These are phyloP conservation scores for Calonectria pseudoreteaudii DNA, from an alignment of 2,329 filamentous ascomycete genomes.

Conservation along the genomic window DNA sequence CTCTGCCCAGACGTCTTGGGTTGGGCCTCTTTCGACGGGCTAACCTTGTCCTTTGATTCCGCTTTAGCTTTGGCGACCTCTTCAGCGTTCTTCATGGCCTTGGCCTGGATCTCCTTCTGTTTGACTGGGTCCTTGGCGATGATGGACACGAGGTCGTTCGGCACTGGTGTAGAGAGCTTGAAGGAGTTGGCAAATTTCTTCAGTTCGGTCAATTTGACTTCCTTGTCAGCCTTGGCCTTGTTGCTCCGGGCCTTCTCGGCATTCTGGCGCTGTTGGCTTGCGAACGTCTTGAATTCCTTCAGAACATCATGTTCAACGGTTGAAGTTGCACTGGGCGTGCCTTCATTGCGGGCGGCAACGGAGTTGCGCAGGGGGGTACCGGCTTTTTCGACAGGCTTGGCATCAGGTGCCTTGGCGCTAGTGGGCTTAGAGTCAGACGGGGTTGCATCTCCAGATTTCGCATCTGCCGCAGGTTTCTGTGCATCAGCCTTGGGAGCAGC, in stretches of 20 bases:
- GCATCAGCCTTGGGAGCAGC: slow-evolving; percentile 42
- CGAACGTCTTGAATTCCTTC: slow-evolving; percentile 74
- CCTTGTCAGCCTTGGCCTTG: slow-evolving; percentile 81
- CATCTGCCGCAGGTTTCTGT: slow-evolving; percentile 41
- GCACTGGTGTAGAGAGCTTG: slow-evolving; percentile 93
- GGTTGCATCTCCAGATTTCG: slow-evolving; percentile 41
- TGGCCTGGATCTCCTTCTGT: slow-evolving; percentile 92
- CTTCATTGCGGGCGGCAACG: slow-evolving; percentile 54
- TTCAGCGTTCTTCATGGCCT: slow-evolving; percentile 81
- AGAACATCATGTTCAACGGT: slow-evolving; percentile 73
- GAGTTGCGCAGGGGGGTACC: slow-evolving; percentile 45
- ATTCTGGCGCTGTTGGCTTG: slow-evolving; percentile 65
- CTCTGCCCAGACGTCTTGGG: slow-evolving; percentile 48
- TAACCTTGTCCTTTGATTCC: slow-evolving; percentile 57
- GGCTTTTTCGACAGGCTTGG: slow-evolving; percentile 44
- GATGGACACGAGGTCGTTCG: slow-evolving; percentile 90
- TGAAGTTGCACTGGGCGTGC: slow-evolving; percentile 65
- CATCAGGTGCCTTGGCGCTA: slow-evolving; percentile 44
- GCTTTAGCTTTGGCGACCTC: slow-evolving; percentile 69
- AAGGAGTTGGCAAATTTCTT: slow-evolving; percentile 96
- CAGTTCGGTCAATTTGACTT: slow-evolving; percentile 91
- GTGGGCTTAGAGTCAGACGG: slow-evolving; percentile 46
- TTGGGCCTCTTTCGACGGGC: slow-evolving; percentile 59
- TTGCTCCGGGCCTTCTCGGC: slow-evolving; percentile 67
- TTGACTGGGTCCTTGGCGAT: slow-evolving; percentile 97